Base-by-base conservation (phyloP, 2,329 filamentous ascomycete species). In the Alternaria triticimaculans region DNA sequence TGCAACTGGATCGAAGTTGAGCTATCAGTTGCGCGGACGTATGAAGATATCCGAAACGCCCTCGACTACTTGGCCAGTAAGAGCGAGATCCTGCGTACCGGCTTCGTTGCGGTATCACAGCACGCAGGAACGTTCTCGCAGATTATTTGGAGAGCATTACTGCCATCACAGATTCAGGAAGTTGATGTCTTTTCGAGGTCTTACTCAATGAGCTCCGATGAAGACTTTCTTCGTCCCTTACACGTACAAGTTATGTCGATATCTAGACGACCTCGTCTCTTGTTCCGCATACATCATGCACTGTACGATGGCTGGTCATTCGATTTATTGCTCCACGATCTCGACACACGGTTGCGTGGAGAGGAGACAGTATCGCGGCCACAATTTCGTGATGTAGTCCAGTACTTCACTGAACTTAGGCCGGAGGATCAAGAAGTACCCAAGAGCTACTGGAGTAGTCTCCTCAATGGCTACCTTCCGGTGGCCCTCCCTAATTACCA, bases 221-320 rank as follows among this genome's bases (percentile, higher is more conserved):
- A 80, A 7, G 80, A 81, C 37, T 70, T 87, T 14, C 80, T 92
- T 3, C 82, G 82, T 28, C 92, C 93, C 0, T 81, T 94, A 14
- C 80, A 77, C 15, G 80, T 93, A n/a, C 86, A 92, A 63, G 79
- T 94, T 2, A 69, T 64, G 23, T 54, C 64, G 15, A 55, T 30
- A 12, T 70, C 12, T 53, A 67, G 56, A 30, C 55, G 8, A 18
- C 68, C 18, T 54, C 74, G 5, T 60, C 66, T 51, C 30, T 69
- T 81, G 5, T 77, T 92, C 48, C 84, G 90, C 12, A 82, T 96
- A 0, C 94, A 97, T 75, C 94, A 97, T 79, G 89, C 92, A 1
- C 77, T 96, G 1, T 97, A 97, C 74, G 94, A 97, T 78, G 94
- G 94, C n/a, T 97, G 94, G 94, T 94, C 93, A 0, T 86, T 94